These are phyloP conservation scores for Zasmidium cellare DNA, from an alignment of 2,329 filamentous ascomycete genomes.

Conservation along the genomic window DNA sequence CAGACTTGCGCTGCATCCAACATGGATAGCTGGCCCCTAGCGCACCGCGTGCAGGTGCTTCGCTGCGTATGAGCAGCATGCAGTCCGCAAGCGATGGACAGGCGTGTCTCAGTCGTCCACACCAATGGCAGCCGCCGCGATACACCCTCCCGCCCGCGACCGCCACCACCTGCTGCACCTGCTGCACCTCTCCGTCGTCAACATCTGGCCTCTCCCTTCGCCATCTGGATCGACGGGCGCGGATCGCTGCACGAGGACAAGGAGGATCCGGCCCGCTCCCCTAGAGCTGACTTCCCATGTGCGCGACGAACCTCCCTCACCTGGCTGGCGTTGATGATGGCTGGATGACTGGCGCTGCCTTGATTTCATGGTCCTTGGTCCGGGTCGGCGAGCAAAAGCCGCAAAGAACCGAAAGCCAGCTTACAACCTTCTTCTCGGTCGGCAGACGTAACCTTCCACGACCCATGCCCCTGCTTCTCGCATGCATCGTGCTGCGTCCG, in stretches of 20 bases:
- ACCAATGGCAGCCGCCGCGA: background rate
- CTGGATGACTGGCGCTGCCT: background rate
- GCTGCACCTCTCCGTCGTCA: background rate
- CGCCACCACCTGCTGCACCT: background rate
- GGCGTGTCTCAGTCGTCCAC: background rate
- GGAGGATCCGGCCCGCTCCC: background rate
- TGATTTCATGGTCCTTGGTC: background rate
- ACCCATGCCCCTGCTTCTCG: background rate
- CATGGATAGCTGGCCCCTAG: slow-evolving; percentile 7
- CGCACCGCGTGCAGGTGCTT: slow-evolving; percentile 6
- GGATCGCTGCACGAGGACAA: background rate
- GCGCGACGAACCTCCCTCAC: too few species aligned
- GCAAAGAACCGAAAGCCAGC: background rate
- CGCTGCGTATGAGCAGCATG: slow-evolving; percentile 6
- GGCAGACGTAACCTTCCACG: background rate
- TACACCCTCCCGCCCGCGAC: background rate
- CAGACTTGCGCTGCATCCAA: background rate
- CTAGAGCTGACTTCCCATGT: background rate
- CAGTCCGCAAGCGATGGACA: slow-evolving; percentile 1
- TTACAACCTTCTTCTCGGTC: background rate
- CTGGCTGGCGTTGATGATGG: too few species aligned
- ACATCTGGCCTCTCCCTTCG: background rate
- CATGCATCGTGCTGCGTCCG: slow-evolving; percentile 5
- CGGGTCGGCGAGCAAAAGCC: background rate
- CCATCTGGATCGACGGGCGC: background rate